Percentiles rank a stretch among this genome's conserved stretches.
Evolutionary conservation across 2,329 filamentous ascomycete genomes (phyloP).

Genomic region (Pseudogymnoascus sp.): DNA sequence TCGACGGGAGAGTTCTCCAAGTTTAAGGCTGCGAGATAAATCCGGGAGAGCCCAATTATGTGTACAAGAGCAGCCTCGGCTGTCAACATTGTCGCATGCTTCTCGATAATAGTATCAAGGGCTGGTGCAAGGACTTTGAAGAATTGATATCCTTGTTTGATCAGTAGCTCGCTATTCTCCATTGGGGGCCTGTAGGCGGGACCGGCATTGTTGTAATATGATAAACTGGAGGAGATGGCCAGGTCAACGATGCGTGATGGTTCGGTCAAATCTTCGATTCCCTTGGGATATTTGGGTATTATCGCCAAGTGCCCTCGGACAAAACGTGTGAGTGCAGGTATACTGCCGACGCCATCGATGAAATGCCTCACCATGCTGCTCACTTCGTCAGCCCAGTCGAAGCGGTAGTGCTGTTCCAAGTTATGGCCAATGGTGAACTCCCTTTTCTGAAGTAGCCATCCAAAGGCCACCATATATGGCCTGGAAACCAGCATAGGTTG

Average conservation of each 20-base stretch:
- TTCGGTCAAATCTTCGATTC: slow-evolving; percentile 27
- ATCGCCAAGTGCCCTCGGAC: slow-evolving; percentile 33
- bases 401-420: slow-evolving; percentile 33
- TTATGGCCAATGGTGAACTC: slow-evolving; percentile 27
- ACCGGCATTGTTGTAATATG: slow-evolving; percentile 14
- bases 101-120: slow-evolving; percentile 43
- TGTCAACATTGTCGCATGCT: slow-evolving; percentile 43
- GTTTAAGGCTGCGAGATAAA: slow-evolving; percentile 35
- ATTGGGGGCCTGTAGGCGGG: slow-evolving; percentile 14
- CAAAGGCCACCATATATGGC: slow-evolving; percentile 39
- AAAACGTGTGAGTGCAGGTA: slow-evolving; percentile 36
- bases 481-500: slow-evolving; percentile 35
- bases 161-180: slow-evolving; percentile 27
- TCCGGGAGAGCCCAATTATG: slow-evolving; percentile 35
- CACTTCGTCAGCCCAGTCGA: slow-evolving; percentile 26
- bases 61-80: slow-evolving; percentile 35
- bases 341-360: slow-evolving; percentile 32
- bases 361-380: slow-evolving; percentile 20
- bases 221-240: slow-evolving; percentile 17
- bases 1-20: slow-evolving; percentile 15
- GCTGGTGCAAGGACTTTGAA: slow-evolving; percentile 36
- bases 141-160: slow-evolving; percentile 35
- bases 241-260: slow-evolving; percentile 20
- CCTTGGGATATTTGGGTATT: slow-evolving; percentile 38
- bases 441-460: slow-evolving; percentile 30